Percentiles rank a stretch among this genome's conserved stretches.
Evolutionary conservation across 2,329 filamentous ascomycete genomes (phyloP).

Genomic region (Lasiodiplodia gonubiensis): DNA sequence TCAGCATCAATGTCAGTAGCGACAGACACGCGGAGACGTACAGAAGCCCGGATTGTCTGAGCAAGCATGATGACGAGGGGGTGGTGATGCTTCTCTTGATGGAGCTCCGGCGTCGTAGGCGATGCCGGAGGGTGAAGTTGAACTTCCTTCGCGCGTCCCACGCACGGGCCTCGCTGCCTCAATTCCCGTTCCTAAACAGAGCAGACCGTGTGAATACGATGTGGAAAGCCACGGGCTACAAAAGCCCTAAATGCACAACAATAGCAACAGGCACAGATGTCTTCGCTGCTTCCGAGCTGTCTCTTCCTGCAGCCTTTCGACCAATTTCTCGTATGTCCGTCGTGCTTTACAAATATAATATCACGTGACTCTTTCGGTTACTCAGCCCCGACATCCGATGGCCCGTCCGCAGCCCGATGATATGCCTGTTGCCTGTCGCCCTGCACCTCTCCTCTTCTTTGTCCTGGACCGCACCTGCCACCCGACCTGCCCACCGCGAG

Average conservation of each 20-base stretch:
- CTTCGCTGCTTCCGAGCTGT: neutral
- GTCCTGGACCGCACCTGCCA: conserved; percentile 16
- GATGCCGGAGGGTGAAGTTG: conserved; percentile 25
- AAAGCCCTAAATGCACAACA: neutral
- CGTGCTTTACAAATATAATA: neutral
- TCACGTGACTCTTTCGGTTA: neutral
- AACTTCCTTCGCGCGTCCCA: conserved; percentile 25
- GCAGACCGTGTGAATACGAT: neutral
- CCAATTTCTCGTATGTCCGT: neutral
- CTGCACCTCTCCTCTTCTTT: conserved; percentile 20
- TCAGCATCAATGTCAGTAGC: conserved; percentile 17
- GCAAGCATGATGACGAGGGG: conserved; percentile 60
- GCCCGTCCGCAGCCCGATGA: neutral
- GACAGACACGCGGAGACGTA: conserved; percentile 43
- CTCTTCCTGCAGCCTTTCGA: too few species aligned
- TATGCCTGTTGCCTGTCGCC: neutral
- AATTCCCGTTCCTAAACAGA: neutral
- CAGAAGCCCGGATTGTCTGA: conserved; percentile 66
- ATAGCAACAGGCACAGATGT: neutral
- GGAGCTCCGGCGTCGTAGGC: conserved; percentile 32
- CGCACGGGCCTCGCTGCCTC: conserved; percentile 3
- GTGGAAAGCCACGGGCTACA: neutral
- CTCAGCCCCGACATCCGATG: conserved; percentile 5
- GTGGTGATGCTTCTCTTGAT: conserved; percentile 28
- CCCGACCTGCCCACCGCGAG: neutral